Base-by-base conservation (phyloP, 192 early-diverging fungal species). In the Dissophora ornata region DNA sequence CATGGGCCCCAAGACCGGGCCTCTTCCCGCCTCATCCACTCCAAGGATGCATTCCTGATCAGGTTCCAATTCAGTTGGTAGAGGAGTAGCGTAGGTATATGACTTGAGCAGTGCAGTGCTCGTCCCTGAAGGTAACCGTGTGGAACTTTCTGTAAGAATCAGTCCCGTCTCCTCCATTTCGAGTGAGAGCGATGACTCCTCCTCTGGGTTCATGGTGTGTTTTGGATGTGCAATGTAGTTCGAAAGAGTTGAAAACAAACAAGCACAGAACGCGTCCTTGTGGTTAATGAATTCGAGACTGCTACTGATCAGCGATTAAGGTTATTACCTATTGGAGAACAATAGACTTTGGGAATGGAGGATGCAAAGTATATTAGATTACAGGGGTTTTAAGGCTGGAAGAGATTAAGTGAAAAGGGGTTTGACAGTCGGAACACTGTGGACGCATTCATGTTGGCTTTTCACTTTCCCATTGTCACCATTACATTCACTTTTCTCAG, bases 11-110 rank as follows among this genome's bases (percentile, higher is more conserved):
- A 71, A 86, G 0, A 98, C 97, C 8, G 98, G 98, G 0, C 98
- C 98, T 15, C 97, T 81, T 9, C 98, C 98, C 24, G 98, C 98
- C 61, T 99, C 98, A 69, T 99, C 98, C 1, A 99, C 93, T 25
- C 98, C 97, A 30, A 98, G 79, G 2, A 93, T 84, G 63, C 85
- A 92, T 24, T 87, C 81, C 69, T 83, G 82, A 59, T 71, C 69
- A 24, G 69, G 30, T 34, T 75, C 44, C 13, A 79, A 49, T 29
- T 40, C 48, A 0, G 50, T 48, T 32, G 81, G 73, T 21, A 84
- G 46, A 16, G 59, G 59, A 10, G 67, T 71, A 16, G 68, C 38
- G 38, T 83, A 82, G 24, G 80, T 71, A 47, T 85, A 85, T 7
- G 84, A 85, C 49, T 73, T 74, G 12, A 65, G 47, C 34, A 83